Conservation (phyloP, 352 stramenopile species). For the Pythium sukuiense region DNA sequence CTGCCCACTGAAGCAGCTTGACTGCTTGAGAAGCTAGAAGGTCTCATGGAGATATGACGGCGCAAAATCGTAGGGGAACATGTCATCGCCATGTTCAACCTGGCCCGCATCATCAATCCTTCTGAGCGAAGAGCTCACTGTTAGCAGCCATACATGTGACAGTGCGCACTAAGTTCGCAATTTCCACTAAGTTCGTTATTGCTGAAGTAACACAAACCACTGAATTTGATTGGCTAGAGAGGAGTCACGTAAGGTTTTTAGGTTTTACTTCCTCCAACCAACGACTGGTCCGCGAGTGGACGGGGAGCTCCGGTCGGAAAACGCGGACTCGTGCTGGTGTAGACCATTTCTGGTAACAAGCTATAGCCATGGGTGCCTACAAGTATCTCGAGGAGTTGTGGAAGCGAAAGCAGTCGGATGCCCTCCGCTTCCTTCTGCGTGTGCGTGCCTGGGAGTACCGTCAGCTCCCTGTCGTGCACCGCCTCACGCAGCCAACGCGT, state of each 20-base stretch:
- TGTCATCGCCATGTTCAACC: background rate
- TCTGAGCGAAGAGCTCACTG: background rate
- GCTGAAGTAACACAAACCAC: background rate
- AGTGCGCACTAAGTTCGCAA: background rate
- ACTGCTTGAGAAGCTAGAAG: background rate
- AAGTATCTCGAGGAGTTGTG: constrained; percentile 99
- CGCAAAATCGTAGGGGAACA: background rate
- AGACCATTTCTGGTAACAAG: constrained; percentile 33
- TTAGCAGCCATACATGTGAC: background rate
- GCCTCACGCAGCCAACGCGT: constrained; percentile 93
- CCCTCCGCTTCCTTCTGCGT: constrained; percentile 99
- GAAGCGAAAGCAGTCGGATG: constrained; percentile 99
- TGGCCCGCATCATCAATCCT: constrained; percentile 1
- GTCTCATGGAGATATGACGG: background rate
- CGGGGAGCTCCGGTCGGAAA: background rate
- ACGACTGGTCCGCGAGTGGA: constrained; percentile 19
- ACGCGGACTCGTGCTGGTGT: background rate
- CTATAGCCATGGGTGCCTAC: constrained; percentile 96
- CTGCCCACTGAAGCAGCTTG: background rate
- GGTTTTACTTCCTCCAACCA: constrained; percentile 17
- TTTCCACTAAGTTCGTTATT: background rate
- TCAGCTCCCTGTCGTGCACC: constrained; percentile 97
- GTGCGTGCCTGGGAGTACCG: constrained; percentile 98
- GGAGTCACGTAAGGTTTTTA: constrained; percentile 10
- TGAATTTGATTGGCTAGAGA: background rate